Evolutionary conservation across 2,329 filamentous ascomycete species (phyloP), one percentile per base, ranked within the genome.

Genomic region (Fusarium austroafricanum): DNA sequence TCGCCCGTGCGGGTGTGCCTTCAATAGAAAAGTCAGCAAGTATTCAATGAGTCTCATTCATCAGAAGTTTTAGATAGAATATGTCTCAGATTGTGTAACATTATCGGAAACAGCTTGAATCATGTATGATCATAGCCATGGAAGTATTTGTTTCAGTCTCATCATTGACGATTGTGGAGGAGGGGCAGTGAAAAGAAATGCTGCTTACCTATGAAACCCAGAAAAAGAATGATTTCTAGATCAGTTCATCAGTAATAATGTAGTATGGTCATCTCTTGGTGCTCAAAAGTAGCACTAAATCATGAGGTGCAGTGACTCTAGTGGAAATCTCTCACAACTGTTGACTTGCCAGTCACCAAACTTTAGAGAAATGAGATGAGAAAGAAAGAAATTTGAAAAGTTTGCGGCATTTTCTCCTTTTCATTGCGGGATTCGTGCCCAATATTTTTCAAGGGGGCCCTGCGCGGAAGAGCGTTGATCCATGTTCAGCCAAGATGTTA

Each of bases 61-160:
- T 11, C 9, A 3, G 5, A 26, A 2, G 2, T 10, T 7, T 5
- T 4, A 10, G 0, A 5, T 17, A 14, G n/a, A 0, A 2, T 17
- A 17, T 28, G 26, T 35, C 43, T 61, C 57, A 61, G 38, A 18
- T 59, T 39, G 44, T 43, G 43, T 31, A 31, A 23, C 21, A 23
- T 23, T 59, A 23, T 35, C 31, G 44, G 57, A 61, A 61, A 61
- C 54, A 59, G 26, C 38, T 61, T 52, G 44, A 61, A 52, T 61
- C 57, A 59, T 44, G 18, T 28, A 2, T 28, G 44, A 10, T 61
- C 54, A 61, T 61, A 60, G 57, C 57, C 57, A 61, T 61, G 54
- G 57, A 59, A 60, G 57, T 59, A 60, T 44, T 52, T 44, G 54
- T 61, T 61, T 61, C 44, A 20, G 38, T 61, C 44, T 61, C 57